phyloP scores from a whole-genome alignment of 495 filamentous ascomycete genomes.

The Cercophora sp. region DNA sequence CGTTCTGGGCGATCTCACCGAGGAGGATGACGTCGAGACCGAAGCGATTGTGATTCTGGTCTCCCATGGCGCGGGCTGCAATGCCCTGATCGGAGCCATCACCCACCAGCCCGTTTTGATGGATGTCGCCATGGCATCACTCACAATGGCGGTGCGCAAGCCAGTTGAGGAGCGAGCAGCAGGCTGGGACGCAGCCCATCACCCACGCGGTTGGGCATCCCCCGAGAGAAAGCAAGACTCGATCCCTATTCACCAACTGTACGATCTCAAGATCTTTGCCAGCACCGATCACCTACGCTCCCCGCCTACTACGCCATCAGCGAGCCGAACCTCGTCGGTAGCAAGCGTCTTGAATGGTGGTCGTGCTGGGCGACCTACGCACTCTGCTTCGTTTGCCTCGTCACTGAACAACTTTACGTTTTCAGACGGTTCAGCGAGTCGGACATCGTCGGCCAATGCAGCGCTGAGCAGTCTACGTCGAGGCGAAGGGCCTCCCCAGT shows the following conservation, averaged over 20 bases:
- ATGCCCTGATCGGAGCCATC: conserved; percentile 87
- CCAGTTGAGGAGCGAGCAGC: conserved; percentile 29
- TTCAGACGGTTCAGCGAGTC: conserved; percentile 21
- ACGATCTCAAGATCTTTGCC: conserved; percentile 71
- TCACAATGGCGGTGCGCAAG: conserved; percentile 83
- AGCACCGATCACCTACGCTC: conserved; percentile 77
- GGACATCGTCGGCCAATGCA: conserved; percentile 29
- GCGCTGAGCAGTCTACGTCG: conserved; percentile 31
- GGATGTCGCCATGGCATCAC: conserved; percentile 82
- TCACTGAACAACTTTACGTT: conserved; percentile 29
- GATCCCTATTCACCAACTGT: conserved; percentile 51
- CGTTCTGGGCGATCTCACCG: conserved; percentile 10
- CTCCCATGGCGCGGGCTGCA: conserved; percentile 96
- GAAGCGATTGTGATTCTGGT: conserved; percentile 87
- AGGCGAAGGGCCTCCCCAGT: background rate
- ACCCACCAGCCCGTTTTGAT: conserved; percentile 84
- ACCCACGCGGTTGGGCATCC: conserved; percentile 10
- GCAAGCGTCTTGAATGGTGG: conserved; percentile 10
- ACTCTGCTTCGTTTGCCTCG: conserved; percentile 27
- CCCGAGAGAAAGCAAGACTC: conserved; percentile 36
- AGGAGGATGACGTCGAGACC: conserved; percentile 43
- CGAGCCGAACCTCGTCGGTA: conserved; percentile 21
- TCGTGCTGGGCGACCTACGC: conserved; percentile 23
- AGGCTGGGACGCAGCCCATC: conserved; percentile 10
- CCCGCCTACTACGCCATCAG: conserved; percentile 31